Evolutionary conservation across 306 rosid genomes (phyloP), one percentile per base, ranked within the genome.

Genomic region (Senna siamea): DNA sequence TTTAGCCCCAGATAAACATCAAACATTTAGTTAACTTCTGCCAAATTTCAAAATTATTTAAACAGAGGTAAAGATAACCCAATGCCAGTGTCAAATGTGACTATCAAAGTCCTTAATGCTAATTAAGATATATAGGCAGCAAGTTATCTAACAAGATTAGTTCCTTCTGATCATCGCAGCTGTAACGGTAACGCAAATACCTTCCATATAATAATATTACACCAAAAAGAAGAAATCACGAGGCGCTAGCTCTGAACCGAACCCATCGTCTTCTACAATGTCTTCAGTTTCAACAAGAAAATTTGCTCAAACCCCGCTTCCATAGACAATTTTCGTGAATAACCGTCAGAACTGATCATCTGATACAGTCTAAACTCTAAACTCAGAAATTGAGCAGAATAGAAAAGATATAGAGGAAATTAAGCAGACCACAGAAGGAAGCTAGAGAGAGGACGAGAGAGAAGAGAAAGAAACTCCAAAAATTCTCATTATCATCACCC

Each of bases 51-150:
- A 57, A 57, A 28, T 28, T 14, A 5, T 28, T 40, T 20, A n/a
- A 46, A 30, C 12, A 14, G 18, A 11, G 26, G 11, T 17, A 3
- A 66, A 28, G 28, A 28, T 28, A 28, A 17, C 38, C 40, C 40
- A 67, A n/a, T 28, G 72, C 13, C 59, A 48, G 20, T 6, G 13
- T 30, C 32, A 69, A 34, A 69, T 47, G 57, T 66, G 26, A 19
- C 40, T 7, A 62, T 62, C 17, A 19, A 11, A 12, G 11, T 15
- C 46, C 14, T 60, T 9, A 34, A 60, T 22, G 14, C 17, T 4
- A 60, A 60, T 20, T 20, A 64, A 5, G 19, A 23, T 32, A 44
- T 43, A 44, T 5, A 11, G 22, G 37, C 4, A 43, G 51, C 19
- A 23, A 22, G 8, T 43, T 23, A 14, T 13, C 9, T 4, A 19